Base-by-base conservation (phyloP, 495 filamentous ascomycete genomes). In the Penicillium subrubescens region DNA sequence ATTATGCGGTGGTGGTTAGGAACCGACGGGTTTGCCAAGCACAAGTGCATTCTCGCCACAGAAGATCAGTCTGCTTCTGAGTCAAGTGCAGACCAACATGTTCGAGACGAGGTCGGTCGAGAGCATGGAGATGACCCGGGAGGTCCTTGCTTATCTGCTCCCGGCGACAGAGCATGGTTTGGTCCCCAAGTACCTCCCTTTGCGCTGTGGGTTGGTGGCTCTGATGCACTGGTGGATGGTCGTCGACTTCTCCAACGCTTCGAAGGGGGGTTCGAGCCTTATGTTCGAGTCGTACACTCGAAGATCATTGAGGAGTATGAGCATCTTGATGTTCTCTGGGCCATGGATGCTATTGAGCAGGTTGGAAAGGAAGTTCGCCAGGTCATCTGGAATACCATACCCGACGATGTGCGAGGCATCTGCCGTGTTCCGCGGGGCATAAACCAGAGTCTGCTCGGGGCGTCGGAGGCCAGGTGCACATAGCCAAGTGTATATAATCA, bases 1-100 rank as follows among this genome's bases (percentile, higher is more conserved):
- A 89, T 87, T 25, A 97, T 98, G 90, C 84, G 92, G 0, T 98
- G 94, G 95, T 98, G 94, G 94, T 82, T 98, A 1, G 95, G 95
- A 0, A 78, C 90, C 2, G 92, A 96, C 68, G 92, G 93, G 66
- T 98, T 98, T 73, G 92, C 95, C 0, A 90, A 83, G 64, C 93
- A 97, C 64, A 91, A 91, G 74, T 98, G 95, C 74, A 96, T 98
- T 57, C 82, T 98, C 11, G 83, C 90, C 6, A 94, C 93, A 3
- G 81, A 84, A 35, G 89, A 93, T 63, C 87, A 92, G 62, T 81
- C 82, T 64, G 77, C 75, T 53, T 76, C 80, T 7, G 90, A 94
- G 66, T 87, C 89, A 59, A 79, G 83, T 33, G 87, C 91, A 57
- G 87, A 90, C 59, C 29, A 58, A 34, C 23, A 64, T 11, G 10